phyloP scores from a whole-genome alignment of 2,329 filamentous ascomycete genomes.

The Neofusicoccum sp. region DNA sequence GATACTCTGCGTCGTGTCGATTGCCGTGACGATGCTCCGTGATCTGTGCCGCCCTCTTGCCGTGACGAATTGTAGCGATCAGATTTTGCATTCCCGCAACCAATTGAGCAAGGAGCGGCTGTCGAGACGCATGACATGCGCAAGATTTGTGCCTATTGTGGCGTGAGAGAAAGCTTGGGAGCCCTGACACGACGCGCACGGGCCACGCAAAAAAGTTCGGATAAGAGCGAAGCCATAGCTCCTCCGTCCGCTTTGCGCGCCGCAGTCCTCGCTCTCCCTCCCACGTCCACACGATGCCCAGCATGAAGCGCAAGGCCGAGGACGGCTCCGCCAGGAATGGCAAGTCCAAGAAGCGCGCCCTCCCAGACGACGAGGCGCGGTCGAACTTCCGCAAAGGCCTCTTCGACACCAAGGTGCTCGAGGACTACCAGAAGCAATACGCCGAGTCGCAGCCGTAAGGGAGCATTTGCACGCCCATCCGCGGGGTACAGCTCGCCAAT shows the following conservation, averaged over 20 bases:
- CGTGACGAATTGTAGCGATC: not conserved
- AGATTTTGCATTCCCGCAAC: not conserved
- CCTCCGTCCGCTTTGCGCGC: not conserved
- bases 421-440: conserved; percentile 36
- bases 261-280: not conserved
- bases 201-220: conserved; percentile 16
- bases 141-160: conserved; percentile 5
- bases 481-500: not conserved
- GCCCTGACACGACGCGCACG: conserved; percentile 1
- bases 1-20: not conserved
- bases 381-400: conserved; percentile 39
- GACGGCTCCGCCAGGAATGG: conserved; percentile 31
- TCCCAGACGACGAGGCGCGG: conserved; percentile 40
- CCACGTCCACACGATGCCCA: not conserved
- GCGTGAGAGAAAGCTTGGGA: conserved; percentile 10
- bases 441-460: conserved; percentile 41
- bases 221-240: conserved; percentile 13
- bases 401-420: conserved; percentile 37
- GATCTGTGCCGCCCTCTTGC: not conserved
- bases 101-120: not conserved
- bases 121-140: conserved; percentile 2
- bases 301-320: conserved; percentile 44
- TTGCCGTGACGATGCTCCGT: not conserved
- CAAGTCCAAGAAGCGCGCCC: conserved; percentile 43
- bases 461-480: conserved; percentile 19